Percentiles rank a stretch among this genome's conserved stretches.
Conservation (phyloP, 352 stramenopile species). For the Peronospora tabacina region DNA sequence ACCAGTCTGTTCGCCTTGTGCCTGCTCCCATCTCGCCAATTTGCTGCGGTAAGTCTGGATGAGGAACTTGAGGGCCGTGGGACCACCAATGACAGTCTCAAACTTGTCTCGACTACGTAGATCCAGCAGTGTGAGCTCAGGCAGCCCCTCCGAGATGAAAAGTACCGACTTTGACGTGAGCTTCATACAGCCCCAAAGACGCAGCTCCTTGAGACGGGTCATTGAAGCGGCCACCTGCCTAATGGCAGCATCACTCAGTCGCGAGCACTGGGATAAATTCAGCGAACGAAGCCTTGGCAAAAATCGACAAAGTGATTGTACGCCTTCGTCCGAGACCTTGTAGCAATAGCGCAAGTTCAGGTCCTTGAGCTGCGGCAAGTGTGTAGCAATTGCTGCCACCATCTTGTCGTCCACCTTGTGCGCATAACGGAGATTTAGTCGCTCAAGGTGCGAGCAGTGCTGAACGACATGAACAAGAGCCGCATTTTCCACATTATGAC, state of each 20-base stretch:
- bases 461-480: slow-evolving; percentile 48
- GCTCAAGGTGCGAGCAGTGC: slow-evolving; percentile 35
- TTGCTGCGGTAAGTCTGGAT: slow-evolving; percentile 67
- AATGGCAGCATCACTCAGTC: slow-evolving; percentile 69
- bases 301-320: slow-evolving; percentile 44
- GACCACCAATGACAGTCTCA: slow-evolving; percentile 68
- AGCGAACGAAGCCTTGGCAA: slow-evolving; percentile 45
- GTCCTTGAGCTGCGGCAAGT: slow-evolving; percentile 46
- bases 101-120: slow-evolving; percentile 73
- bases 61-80: slow-evolving; percentile 66
- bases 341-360: slow-evolving; percentile 84
- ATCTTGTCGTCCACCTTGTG: slow-evolving; percentile 82
- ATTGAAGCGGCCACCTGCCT: slow-evolving; percentile 49
- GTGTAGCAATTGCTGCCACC: slow-evolving; percentile 40
- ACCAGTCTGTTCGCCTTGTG: slow-evolving; percentile 47
- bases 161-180: slow-evolving; percentile 65
- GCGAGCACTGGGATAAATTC: slow-evolving; percentile 77
- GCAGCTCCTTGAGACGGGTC: slow-evolving; percentile 52
- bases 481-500: slow-evolving; percentile 70
- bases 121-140: slow-evolving; percentile 59
- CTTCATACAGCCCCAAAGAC: slow-evolving; percentile 76
- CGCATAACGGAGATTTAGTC: slow-evolving; percentile 73
- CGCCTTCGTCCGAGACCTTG: slow-evolving; percentile 69
- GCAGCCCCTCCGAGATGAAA: slow-evolving; percentile 57
- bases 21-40: slow-evolving; percentile 63